Percentiles rank a stretch among this genome's conserved stretches.
phyloP scores from a whole-genome alignment of 352 stramenopile species.

The Globisporangium splendens region DNA sequence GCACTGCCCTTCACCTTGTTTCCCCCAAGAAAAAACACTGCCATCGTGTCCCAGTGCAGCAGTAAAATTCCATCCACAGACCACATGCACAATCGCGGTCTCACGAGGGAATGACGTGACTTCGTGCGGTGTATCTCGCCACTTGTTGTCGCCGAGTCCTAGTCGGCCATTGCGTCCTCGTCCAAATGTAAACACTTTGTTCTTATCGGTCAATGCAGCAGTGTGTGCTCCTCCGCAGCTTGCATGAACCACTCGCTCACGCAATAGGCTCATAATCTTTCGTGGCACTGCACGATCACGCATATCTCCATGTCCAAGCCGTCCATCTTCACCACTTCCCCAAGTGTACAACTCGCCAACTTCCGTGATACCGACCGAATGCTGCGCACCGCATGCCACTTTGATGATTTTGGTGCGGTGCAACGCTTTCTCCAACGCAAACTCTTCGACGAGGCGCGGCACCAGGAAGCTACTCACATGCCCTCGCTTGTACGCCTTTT shows the following conservation, averaged over 20 bases:
- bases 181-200: constrained; percentile 71
- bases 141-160: constrained; percentile 72
- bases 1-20: constrained; percentile 85
- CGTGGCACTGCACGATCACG: constrained; percentile 65
- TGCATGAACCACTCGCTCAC: constrained; percentile 55
- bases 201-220: constrained; percentile 57
- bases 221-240: constrained; percentile 81
- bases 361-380: constrained; percentile 69
- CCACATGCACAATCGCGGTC: constrained; percentile 39
- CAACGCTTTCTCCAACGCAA: constrained; percentile 76
- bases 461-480: constrained; percentile 33
- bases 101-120: constrained; percentile 41
- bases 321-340: constrained; percentile 78
- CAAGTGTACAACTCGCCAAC: constrained; percentile 77
- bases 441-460: constrained; percentile 70
- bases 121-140: constrained; percentile 62
- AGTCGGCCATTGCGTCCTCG: constrained; percentile 69
- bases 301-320: constrained; percentile 78
- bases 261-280: constrained; percentile 79
- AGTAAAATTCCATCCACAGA: constrained; percentile 85
- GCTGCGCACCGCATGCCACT: constrained; percentile 70
- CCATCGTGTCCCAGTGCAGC: constrained; percentile 46
- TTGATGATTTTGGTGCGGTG: constrained; percentile 56
- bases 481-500: constrained; percentile 21
- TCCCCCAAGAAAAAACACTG: constrained; percentile 81